Base-by-base conservation (phyloP, 2,329 filamentous ascomycete species). In the Colletotrichum orchidophilum region DNA sequence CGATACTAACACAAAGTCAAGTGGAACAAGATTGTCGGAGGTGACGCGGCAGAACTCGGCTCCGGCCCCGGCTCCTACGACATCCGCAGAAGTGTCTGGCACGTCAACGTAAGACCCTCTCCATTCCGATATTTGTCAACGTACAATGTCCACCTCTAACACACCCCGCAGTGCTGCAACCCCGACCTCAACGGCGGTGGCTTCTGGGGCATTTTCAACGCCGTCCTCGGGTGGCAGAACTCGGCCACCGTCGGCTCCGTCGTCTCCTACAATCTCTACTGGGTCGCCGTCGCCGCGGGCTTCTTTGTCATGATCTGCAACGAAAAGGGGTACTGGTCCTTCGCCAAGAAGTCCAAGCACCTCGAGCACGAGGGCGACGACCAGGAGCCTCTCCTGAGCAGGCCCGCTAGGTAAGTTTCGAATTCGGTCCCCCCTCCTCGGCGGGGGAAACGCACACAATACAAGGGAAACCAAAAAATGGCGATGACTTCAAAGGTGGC, bases 51-150 rank as follows among this genome's bases (percentile, higher is more conserved):
- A 5, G 85, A 87, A 74, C 71, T 81, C 4, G 85, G 85, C 66
- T 73, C 74, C 12, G 93, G 93, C 0, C 87, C 93, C 0, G 93
- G 94, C 3, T 94, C 92, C 1, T 96, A 96, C 81, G 90, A 96
- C 77, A 93, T 96, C 74, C 85, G 86, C 59, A 84, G 91, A 75
- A 93, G 88, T 67, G 93, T 96, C 26, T 96, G 93, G 93, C 93
- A 96, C 77, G 88, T 96, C 71, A 95, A 96, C 79, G 88, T 90
- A 80, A 81, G 87, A 12, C 13, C 8, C n/a, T n/a, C 33, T 7
- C 18, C 29, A 18, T 29, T 6, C 5, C 13, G 4, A 3, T 27
- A 5, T 18, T 21, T 13, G 3, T 2, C 21, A 27, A 29, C 9
- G 27, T 8, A 12, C 9, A 13, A 12, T 49, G 85, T 21, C 7